Evolutionary conservation across 768 basidiomycete species (phyloP).

Genomic region (Russula foetens): DNA sequence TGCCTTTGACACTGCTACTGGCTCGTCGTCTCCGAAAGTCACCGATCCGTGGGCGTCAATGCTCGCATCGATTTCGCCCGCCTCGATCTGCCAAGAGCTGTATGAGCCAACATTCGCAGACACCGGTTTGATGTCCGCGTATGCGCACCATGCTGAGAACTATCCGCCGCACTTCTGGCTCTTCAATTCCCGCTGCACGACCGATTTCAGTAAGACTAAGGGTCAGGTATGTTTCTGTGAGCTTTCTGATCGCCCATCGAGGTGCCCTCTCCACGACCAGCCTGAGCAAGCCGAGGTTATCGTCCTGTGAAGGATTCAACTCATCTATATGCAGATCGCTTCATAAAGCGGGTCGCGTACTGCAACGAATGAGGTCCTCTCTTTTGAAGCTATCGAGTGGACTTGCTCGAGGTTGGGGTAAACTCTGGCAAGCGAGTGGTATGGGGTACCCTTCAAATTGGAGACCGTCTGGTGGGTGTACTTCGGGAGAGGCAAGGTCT

Average conservation of each 20-base stretch:
- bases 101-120: neutral
- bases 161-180: slow-evolving; percentile 46
- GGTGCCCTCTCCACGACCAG: slow-evolving; percentile 65
- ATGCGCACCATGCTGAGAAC: slow-evolving; percentile 64
- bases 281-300: slow-evolving; percentile 59
- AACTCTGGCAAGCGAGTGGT: slow-evolving; percentile 50
- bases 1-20: slow-evolving; percentile 46
- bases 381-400: slow-evolving; percentile 44
- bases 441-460: slow-evolving; percentile 63
- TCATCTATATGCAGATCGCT: neutral
- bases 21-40: slow-evolving; percentile 57
- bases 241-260: slow-evolving; percentile 68
- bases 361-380: slow-evolving; percentile 40
- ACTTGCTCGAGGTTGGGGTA: slow-evolving; percentile 55
- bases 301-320: slow-evolving; percentile 40
- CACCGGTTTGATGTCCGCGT: neutral
- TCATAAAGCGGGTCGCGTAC: slow-evolving; percentile 31
- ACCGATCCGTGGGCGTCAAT: slow-evolving; percentile 65
- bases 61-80: slow-evolving; percentile 58
- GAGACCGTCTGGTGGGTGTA: slow-evolving; percentile 55
- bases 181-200: slow-evolving; percentile 41
- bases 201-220: slow-evolving; percentile 69
- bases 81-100: slow-evolving; percentile 50
- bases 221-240: slow-evolving; percentile 78
- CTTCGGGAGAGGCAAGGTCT: slow-evolving; percentile 53